Conservation (phyloP, 1,139 yeast genomes). For the Taphrina betulina region DNA sequence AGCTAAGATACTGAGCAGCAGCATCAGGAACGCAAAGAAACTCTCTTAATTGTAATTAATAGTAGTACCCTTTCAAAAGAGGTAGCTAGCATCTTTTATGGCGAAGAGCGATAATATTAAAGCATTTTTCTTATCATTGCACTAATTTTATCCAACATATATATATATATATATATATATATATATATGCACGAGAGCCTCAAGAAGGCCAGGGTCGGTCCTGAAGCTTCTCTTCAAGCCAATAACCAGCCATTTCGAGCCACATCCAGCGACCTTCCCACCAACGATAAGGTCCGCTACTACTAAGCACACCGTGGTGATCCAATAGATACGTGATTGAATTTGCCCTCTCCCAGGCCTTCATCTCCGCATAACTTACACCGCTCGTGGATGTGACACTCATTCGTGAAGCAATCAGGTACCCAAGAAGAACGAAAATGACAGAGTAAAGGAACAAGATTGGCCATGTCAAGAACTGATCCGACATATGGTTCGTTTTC, state of each 20-base stretch:
- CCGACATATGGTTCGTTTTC: too few species aligned
- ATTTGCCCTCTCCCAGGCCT: conserved; percentile 22
- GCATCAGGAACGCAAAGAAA: too few species aligned
- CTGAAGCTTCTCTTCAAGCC: conserved; percentile 23
- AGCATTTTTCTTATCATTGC: too few species aligned
- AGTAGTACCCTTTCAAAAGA: too few species aligned
- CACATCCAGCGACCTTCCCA: conserved; percentile 22
- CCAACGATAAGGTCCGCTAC: conserved; percentile 5
- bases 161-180: too few species aligned
- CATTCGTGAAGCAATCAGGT: background rate
- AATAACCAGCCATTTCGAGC: conserved; percentile 17
- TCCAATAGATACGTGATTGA: conserved; percentile 6
- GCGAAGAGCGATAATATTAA: too few species aligned
- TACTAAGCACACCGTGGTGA: conserved; percentile 11
- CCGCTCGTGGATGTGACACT: conserved; percentile 16
- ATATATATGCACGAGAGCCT: too few species aligned
- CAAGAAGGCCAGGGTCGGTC: conserved; percentile 26
- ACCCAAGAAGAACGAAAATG: conserved; percentile 10
- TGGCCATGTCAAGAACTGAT: conserved; percentile 3
- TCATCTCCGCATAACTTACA: conserved; percentile 27
- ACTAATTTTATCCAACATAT: too few species aligned
- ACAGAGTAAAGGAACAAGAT: background rate
- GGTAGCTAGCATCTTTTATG: too few species aligned
- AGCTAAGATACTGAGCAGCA: too few species aligned
- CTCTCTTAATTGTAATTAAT: too few species aligned